Evolutionary conservation across 2,329 filamentous ascomycete species (phyloP), one percentile per base, ranked within the genome.

Genomic region (Trichoderma oligosporum): DNA sequence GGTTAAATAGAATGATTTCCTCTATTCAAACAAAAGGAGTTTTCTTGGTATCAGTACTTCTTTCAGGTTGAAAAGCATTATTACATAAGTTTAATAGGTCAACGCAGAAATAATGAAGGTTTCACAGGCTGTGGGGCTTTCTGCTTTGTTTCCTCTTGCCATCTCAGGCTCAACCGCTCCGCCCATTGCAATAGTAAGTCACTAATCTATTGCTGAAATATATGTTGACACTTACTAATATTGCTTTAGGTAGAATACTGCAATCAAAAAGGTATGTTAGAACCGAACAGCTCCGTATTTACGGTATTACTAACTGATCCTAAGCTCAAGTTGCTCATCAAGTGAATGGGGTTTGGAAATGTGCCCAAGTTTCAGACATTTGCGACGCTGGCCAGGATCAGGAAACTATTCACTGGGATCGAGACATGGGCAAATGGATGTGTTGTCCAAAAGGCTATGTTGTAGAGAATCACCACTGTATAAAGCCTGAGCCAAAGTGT

Each of bases 311-410:
- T 41, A 7, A 52, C 36, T 14, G 4, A 16, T 7, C 7, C 24
- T 7, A 4, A 55, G 52, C 24, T 8, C 52, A 55, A 55, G 9
- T 55, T n/a, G 41, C 52, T 6, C 52, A 46, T 4, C 20, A 38
- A n/a, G 41, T 55, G 3, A 55, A 47, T 20, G 52, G 41, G 20
- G 12, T 7, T 1, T 55, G 52, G 52, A 55, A 55, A 22, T 55
- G 52, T 14, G 52, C 39, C 33, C 31, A 47, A 18, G 25, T 39
- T 6, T 55, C 41, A 0, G 52, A 55, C 3, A 22, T 55, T 14
- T 55, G 52, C n/a, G 18, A 16, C 12, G 29, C 20, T 3, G 7
- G 42, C n/a, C 41, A 55, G 7, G 31, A 55, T 7, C 7, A 24
- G 6, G 14, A 2, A 2, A 55, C 52, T 11, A 22, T 55, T n/a